Evolutionary conservation across 805 yeast genomes (phyloP).

Genomic region (Cyberlindnera misumaiensis): DNA sequence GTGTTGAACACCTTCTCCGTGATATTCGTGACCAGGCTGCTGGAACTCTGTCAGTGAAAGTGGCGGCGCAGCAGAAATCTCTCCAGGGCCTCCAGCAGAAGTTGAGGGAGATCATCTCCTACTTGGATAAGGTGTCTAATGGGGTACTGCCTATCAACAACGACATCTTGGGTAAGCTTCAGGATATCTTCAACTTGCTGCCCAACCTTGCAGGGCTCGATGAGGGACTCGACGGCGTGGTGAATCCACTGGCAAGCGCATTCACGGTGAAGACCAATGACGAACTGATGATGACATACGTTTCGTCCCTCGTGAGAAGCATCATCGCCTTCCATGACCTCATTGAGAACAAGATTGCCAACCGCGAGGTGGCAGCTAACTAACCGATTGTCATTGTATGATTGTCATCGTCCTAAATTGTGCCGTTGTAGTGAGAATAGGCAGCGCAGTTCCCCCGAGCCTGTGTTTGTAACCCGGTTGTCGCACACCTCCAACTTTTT

Average conservation of each 20-base stretch:
- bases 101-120: conserved; percentile 67
- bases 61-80: conserved; percentile 85
- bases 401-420: not conserved
- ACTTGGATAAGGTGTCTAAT: conserved; percentile 65
- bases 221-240: conserved; percentile 26
- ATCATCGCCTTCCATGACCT: conserved; percentile 95
- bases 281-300: conserved; percentile 89
- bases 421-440: not conserved
- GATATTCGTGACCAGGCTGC: conserved; percentile 97
- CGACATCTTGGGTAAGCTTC: conserved; percentile 83
- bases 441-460: too few species aligned
- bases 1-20: conserved; percentile 91
- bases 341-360: conserved; percentile 91
- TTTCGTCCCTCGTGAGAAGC: conserved; percentile 84
- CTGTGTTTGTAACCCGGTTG: too few species aligned
- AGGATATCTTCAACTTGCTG: conserved; percentile 87
- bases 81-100: conserved; percentile 79
- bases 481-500: too few species aligned
- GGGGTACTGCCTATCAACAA: conserved; percentile 83
- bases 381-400: not conserved
- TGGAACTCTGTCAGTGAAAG: conserved; percentile 78
- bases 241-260: conserved; percentile 62
- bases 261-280: conserved; percentile 92
- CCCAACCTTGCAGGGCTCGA: conserved; percentile 59
- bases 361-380: conserved; percentile 41